Percentiles rank a stretch among this genome's conserved stretches.
phyloP scores from a whole-genome alignment of 1,139 yeast species.

The Kodamaea suecica region DNA sequence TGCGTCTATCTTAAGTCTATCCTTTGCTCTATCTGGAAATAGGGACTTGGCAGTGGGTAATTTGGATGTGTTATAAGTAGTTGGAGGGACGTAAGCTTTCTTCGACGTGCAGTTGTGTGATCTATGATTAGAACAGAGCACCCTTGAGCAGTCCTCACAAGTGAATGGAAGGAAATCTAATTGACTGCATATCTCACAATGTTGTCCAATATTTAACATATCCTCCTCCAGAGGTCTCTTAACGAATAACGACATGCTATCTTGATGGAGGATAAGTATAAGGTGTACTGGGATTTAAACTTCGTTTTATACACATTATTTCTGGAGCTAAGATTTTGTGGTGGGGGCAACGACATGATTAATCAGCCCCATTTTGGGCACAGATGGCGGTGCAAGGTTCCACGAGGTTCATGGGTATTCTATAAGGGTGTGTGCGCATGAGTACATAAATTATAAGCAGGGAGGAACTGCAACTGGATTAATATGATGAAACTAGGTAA shows the following conservation, averaged over 20 bases:
- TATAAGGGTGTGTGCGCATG: too few species aligned
- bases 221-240: conserved; percentile 5
- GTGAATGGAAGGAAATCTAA: conserved; percentile 68
- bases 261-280: too few species aligned
- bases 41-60: conserved; percentile 39
- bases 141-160: conserved; percentile 55
- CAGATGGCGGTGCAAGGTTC: too few species aligned
- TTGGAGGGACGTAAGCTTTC: conserved; percentile 1
- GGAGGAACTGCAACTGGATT: too few species aligned
- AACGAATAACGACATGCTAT: conserved; percentile 1
- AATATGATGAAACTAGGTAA: too few species aligned
- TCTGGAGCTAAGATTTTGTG: background rate
- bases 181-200: conserved; percentile 60
- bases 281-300: too few species aligned
- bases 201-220: conserved; percentile 61
- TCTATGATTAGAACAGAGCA: conserved; percentile 60
- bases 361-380: background rate
- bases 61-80: conserved; percentile 9
- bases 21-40: conserved; percentile 55
- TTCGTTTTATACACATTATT: background rate
- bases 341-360: background rate
- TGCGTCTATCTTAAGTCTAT: conserved; percentile 40
- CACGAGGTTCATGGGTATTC: too few species aligned
- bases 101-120: conserved; percentile 43
- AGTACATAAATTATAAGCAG: too few species aligned